Evolutionary conservation across 1,284 basidiomycete species (phyloP).

Genomic region (Leccinum fallax): DNA sequence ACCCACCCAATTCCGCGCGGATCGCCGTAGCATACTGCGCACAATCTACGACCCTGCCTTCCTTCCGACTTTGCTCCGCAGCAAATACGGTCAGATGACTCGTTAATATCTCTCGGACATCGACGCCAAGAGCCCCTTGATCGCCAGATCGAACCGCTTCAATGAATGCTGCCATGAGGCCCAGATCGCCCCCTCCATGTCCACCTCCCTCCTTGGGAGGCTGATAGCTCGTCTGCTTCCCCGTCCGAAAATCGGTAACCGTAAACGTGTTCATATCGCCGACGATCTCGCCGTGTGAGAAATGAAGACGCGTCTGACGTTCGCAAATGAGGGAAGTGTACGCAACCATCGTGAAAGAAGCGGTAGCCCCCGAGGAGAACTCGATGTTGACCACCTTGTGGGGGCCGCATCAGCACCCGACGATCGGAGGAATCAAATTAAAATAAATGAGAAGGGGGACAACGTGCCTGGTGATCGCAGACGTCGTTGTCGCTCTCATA

Average conservation of each 20-base stretch:
- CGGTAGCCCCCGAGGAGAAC: conserved; percentile 75
- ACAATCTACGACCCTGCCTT: conserved; percentile 69
- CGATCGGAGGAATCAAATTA: neutral
- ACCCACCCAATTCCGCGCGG: conserved; percentile 33
- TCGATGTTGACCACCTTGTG: conserved; percentile 76
- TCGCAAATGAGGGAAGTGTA: conserved; percentile 71
- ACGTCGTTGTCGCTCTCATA: conserved; percentile 84
- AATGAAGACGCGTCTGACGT: conserved; percentile 77
- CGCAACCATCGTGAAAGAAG: conserved; percentile 83
- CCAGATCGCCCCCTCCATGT: conserved; percentile 57
- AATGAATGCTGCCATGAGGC: conserved; percentile 72
- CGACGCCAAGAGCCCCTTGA: conserved; percentile 67
- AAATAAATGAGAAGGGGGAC: neutral
- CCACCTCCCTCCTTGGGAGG: conserved; percentile 38
- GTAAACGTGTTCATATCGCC: conserved; percentile 79
- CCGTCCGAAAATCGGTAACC: conserved; percentile 75
- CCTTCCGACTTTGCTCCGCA: conserved; percentile 72
- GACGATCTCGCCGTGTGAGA: conserved; percentile 80
- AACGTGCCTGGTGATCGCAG: conserved; percentile 66
- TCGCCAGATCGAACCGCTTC: conserved; percentile 65
- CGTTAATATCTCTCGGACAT: conserved; percentile 67
- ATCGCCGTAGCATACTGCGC: conserved; percentile 57
- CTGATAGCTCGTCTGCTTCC: conserved; percentile 46
- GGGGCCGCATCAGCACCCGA: neutral
- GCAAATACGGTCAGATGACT: conserved; percentile 86